Base-by-base conservation (phyloP, 306 rosid species). In the Inga laurina region DNA sequence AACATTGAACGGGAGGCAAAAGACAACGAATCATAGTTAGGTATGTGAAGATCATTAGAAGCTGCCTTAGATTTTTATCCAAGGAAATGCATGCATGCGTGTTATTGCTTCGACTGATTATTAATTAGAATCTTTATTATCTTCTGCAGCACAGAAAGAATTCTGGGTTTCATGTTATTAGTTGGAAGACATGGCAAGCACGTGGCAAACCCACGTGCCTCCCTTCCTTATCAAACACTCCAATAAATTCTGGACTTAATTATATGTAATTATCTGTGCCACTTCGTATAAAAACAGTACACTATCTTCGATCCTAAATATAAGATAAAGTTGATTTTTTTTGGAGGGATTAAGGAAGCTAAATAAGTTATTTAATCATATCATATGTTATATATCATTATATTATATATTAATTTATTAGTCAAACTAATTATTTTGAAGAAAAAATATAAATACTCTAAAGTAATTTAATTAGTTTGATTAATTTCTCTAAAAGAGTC, bases 1-100 rank as follows among this genome's bases (percentile, higher is more conserved):
- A 54, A 71, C 30, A 57, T 27, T 70, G 86, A 46, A 84, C 18
- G 51, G 61, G 76, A 81, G 66, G 87, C 46, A 81, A 73, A 85
- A 32, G 59, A 68, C 49, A 75, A 48, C 61, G 82, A 76, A 82
- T 79, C 45, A 85, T 66, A 19, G 67, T 75, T 82, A 77, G 72
- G 62, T 83, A 85, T 80, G 86, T 87, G 90, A 71, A 66, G 76
- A 88, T 82, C 61, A 85, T 85, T 27, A 85, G 78, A 84, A 85
- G 37, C 21, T 72, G 66, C 76, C 3, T 27, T 56, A 70, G 75
- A 76, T 79, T n/a, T 75, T 82, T 79, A 82, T 85, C 35, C 80
- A 70, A 70, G 74, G 71, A 52, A 79, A 61, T 52, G 27, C 82
- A 69, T n/a, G 16, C 68, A 62, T 62, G 34, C 68, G 15, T 59